Evolutionary conservation across 1,284 basidiomycete genomes (phyloP), one percentile per base, ranked within the genome.

Genomic region (Pterulicium gracile): DNA sequence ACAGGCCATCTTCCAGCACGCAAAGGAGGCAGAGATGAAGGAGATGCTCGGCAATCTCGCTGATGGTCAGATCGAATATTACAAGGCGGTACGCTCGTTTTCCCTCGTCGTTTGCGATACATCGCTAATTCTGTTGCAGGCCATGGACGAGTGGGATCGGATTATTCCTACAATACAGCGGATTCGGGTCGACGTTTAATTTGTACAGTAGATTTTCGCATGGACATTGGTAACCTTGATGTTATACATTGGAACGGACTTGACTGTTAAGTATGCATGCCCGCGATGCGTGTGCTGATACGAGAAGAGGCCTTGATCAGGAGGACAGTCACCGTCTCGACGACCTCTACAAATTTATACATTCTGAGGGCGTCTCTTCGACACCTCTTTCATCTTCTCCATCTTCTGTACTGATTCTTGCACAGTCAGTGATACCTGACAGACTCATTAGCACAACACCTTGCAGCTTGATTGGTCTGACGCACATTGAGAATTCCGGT

Each of bases 11-110:
- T 98, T 98, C 66, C 89, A 95, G 58, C 73, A 81, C 50, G 81
- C 85, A 3, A 98, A 97, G 62, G 83, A 91, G 58, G 76, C 82
- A 42, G 95, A 99, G 69, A 88, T 98, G 88, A 96, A 95, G 66
- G 90, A 94, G 58, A 81, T 97, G 72, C 63, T 98, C 7, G 78
- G 78, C 3, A 82, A 84, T 48, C 79, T 96, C 51, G 91, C 90
- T 5, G 88, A 97, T 53, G 94, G 93, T 2, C 87, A 98, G 62
- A 91, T 98, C 52, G 89, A 92, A 58, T 90, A 96, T 65, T 91
- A 95, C 60, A 85, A 87, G 64, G 75, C 84, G 54, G 88, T 88
- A 60, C 47, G 77, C 67, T 15, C 41, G 48, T n/a, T 42, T 27
- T 19, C 17, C 47, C 47, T 42, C 49, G n/a, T 35, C 19, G 21